Base-by-base conservation (phyloP, 495 filamentous ascomycete genomes). In the Daldinia loculata region DNA sequence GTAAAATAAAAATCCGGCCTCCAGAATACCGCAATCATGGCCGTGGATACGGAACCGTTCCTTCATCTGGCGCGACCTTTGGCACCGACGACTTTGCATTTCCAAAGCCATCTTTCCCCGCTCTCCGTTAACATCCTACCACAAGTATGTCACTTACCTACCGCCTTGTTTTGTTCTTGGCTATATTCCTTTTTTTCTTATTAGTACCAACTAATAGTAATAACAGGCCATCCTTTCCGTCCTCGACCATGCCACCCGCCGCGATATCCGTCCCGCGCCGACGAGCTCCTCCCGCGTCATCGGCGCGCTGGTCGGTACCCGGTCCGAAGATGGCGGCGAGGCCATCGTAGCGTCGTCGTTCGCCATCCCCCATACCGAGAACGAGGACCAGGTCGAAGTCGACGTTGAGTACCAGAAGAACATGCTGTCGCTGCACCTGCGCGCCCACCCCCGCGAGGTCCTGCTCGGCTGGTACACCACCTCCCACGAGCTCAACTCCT, bases 401-500 rank as follows among this genome's bases (percentile, higher is more conserved):
- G 95, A 99, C 80, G 97, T 99, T 88, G 95, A 98, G 81, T 99
- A 98, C 79, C 95, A 99, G 82, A 98, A 98, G 87, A 92, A 94
- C 79, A 98, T 99, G 95, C 88, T 98, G 17, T 89, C 89, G 17
- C 85, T 99, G 69, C 94, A 97, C 78, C 88, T 97, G 71, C 93
- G 93, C 84, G 94, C 94, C 17, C 93, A 94, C 81, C 95, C 96
- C 12, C 91, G 92, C 79, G 95, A 99, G 81, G 89, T 95, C 27
- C 87, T 99, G 19, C 90, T 99, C 32, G 95, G 95, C 74, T 99
- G 95, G 95, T 99, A 99, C 84, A 97, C 96, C 68, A 99, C 96
- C 19, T 92, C 91, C 74, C 88, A 90, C 74, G 93, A 97, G 82
- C 88, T 99, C 76, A 98, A 99, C 88, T 97, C 92, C 73, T 99